Evolutionary conservation across 2,329 filamentous ascomycete genomes (phyloP).

Genomic region (Colletotrichum spaethianum): DNA sequence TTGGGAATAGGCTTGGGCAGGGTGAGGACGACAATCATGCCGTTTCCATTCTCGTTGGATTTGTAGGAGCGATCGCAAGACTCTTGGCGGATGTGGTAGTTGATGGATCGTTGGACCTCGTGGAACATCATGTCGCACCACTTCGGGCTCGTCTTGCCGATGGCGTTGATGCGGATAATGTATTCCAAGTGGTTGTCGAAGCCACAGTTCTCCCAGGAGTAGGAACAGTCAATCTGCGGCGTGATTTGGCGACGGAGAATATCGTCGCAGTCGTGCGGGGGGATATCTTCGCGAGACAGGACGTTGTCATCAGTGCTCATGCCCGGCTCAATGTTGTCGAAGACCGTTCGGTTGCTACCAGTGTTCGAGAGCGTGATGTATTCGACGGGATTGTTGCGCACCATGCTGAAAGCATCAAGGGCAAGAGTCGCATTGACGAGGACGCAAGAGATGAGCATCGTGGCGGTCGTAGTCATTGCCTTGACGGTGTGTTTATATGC

Average conservation of each 20-base stretch:
- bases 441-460: background rate
- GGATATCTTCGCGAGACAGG: background rate
- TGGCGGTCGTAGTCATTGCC: background rate
- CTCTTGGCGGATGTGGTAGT: background rate
- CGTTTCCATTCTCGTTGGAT: slow-evolving; percentile 15
- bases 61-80: slow-evolving; percentile 16
- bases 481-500: background rate
- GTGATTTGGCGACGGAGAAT: slow-evolving; percentile 16
- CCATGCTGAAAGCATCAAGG: background rate
- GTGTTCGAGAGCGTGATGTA: background rate
- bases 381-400: rapidly evolving
- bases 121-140: slow-evolving; percentile 25
- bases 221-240: slow-evolving; percentile 31
- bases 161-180: slow-evolving; percentile 23
- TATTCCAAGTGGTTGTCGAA: slow-evolving; percentile 32
- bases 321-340: background rate
- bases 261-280: slow-evolving; percentile 21
- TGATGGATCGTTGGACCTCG: slow-evolving; percentile 2
- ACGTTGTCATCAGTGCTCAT: background rate
- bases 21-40: slow-evolving; percentile 16
- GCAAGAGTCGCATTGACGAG: background rate
- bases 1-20: background rate
- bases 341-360: background rate
- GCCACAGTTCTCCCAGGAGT: slow-evolving; percentile 30
- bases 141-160: slow-evolving; percentile 21